Percentiles rank a stretch among this genome's conserved stretches.
Evolutionary conservation across 768 basidiomycete genomes (phyloP).

Genomic region (Calocybe indica): DNA sequence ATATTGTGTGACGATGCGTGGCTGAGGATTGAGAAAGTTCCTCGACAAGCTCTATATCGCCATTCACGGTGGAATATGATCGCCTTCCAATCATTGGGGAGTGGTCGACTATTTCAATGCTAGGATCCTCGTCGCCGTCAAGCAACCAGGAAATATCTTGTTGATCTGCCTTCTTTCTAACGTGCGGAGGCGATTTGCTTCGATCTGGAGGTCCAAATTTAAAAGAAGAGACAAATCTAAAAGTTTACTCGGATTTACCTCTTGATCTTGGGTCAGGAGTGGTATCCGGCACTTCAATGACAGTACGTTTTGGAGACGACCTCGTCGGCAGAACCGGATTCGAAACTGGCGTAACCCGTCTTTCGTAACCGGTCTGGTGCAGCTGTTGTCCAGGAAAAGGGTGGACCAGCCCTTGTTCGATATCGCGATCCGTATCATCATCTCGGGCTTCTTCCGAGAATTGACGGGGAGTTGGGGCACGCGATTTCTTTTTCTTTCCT

Average conservation of each 20-base stretch:
- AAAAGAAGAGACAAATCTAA: neutral
- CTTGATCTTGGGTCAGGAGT: neutral
- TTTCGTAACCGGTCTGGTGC: neutral
- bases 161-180: slow-evolving; percentile 10
- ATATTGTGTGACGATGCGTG: no score
- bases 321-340: neutral
- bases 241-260: neutral
- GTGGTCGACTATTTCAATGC: slow-evolving; percentile 47
- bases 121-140: slow-evolving; percentile 55
- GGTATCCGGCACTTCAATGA: slow-evolving; percentile 9
- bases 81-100: slow-evolving; percentile 28
- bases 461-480: slow-evolving; percentile 29
- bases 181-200: neutral
- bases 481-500: slow-evolving; percentile 20
- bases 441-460: slow-evolving; percentile 40
- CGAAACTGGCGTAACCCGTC: neutral
- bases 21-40: neutral
- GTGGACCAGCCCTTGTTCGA: slow-evolving; percentile 36
- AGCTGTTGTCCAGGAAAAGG: neutral
- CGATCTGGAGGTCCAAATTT: no score
- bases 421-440: slow-evolving; percentile 51
- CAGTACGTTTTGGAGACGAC: slow-evolving; percentile 1
- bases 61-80: neutral
- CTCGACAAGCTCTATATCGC: neutral
- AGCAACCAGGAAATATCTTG: slow-evolving; percentile 61